Conservation (phyloP, 23 red algal species). For the Gracilaria domingensis region DNA sequence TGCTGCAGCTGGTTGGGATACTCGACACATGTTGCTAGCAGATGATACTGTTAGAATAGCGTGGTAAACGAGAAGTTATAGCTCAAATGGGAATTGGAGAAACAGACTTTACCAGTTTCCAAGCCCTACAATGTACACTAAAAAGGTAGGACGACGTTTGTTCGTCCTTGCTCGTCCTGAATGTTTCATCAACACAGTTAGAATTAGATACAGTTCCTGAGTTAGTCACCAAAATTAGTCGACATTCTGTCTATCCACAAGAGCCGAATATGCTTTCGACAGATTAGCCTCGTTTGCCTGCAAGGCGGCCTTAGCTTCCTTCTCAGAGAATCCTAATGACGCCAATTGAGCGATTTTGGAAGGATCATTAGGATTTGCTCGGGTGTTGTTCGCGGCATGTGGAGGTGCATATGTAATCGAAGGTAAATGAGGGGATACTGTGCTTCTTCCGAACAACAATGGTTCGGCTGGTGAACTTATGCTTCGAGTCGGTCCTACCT, state of each 20-base stretch:
- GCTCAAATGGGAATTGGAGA: background rate
- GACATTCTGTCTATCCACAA: conserved; percentile 19
- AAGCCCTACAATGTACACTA: background rate
- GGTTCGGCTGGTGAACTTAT: conserved; percentile 38
- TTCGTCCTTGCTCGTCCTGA: background rate
- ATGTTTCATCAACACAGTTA: background rate
- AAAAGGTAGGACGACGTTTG: background rate
- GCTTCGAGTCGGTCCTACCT: background rate
- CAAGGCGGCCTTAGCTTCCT: conserved; percentile 38
- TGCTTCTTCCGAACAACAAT: conserved; percentile 62
- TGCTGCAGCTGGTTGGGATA: conserved; percentile 54
- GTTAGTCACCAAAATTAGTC: conserved; percentile 37
- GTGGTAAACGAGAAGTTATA: conserved; percentile 25
- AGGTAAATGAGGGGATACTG: conserved; percentile 41
- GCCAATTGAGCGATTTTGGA: conserved; percentile 43
- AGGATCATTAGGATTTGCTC: conserved; percentile 55
- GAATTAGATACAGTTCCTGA: background rate
- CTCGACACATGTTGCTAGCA: conserved; percentile 68
- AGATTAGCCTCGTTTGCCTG: conserved; percentile 52
- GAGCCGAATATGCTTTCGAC: conserved; percentile 47
- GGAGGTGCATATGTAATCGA: conserved; percentile 23
- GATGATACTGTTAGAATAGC: conserved; percentile 38
- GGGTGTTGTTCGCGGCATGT: conserved; percentile 6
- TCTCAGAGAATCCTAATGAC: conserved; percentile 53
- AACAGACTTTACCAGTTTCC: background rate